Base-by-base conservation (phyloP, 164 flowering plant genomes). In the Tinospora cordifolia region DNA sequence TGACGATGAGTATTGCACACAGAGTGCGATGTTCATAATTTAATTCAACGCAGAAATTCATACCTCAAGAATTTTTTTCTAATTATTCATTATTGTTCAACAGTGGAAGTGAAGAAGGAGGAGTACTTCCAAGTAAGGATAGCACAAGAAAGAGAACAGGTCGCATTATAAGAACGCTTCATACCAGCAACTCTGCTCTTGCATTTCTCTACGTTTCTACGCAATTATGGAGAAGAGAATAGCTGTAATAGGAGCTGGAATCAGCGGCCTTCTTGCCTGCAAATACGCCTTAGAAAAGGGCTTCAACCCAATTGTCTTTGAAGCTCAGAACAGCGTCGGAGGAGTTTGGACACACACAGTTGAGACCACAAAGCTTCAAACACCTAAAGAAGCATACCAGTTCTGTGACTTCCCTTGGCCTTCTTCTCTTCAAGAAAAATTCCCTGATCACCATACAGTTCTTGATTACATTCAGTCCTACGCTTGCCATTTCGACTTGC, bases 371-470 rank as follows among this genome's bases (percentile, higher is more conserved):
- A 72, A 75, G 73, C 88, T 88, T 21, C 93, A 90, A 69, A 82
- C 84, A 0, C 83, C 85, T 3, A 86, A 78, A 72, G 10, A 26
- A 6, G 6, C 67, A 2, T 90, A 77, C 63, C 83, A 78, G 71
- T 88, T 90, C 79, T 87, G 88, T 0, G 96, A 90, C 69, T 87
- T 82, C 44, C 85, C 90, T 14, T 90, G 92, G 96, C 91, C 95
- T 21, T 15, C 75, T 47, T 65, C 77, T 0, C 83, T 85, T 17
- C 17, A 75, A 24, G 81, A 79, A 15, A 75, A 34, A 0, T 86
- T 75, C 63, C 96, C 96, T 10, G 34, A 22, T 40, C 73, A 77
- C 1, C 19, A 71, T 9, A 79, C 84, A 68, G 88, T 88, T 6
- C 17, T 80, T 39, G 85, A 82, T 19, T 90, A 90, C n/a, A 2